These are phyloP conservation scores for Dactylonectria macrodidyma DNA, from an alignment of 2,329 filamentous ascomycete genomes.

Conservation along the genomic window DNA sequence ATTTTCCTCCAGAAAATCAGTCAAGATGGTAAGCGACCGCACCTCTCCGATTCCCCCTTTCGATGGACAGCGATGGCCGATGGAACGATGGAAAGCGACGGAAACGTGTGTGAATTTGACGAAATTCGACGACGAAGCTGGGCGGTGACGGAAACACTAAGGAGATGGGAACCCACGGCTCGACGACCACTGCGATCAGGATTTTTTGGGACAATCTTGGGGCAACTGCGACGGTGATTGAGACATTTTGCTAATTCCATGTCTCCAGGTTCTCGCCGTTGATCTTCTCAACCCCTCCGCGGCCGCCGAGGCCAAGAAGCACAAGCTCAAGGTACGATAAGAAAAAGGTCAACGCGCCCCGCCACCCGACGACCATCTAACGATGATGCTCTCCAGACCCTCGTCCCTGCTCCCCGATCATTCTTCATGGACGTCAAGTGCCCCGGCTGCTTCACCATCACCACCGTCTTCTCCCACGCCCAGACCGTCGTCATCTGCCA, in stretches of 20 bases:
- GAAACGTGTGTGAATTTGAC: constrained; percentile 37
- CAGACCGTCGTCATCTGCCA: constrained; percentile 99
- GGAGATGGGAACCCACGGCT: constrained; percentile 36
- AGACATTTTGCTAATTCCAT: constrained; percentile 62
- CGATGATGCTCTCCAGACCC: constrained; percentile 70
- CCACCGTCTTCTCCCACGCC: constrained; percentile 99
- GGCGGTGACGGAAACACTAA: constrained; percentile 37
- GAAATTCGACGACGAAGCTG: constrained; percentile 35
- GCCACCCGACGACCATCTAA: constrained; percentile 43
- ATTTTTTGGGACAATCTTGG: constrained; percentile 32
- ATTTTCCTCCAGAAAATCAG: constrained; percentile 65
- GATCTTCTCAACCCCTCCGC: constrained; percentile 99
- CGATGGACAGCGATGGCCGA: constrained; percentile 41
- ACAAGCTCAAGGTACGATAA: constrained; percentile 97
- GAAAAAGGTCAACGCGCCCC: constrained; percentile 27
- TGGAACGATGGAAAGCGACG: constrained; percentile 35
- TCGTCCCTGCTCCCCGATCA: constrained; percentile 96
- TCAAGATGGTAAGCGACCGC: constrained; percentile 77
- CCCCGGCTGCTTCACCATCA: constrained; percentile 99
- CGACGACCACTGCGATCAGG: constrained; percentile 27
- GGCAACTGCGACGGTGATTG: constrained; percentile 36
- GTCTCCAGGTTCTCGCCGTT: constrained; percentile 95
- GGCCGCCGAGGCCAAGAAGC: constrained; percentile 98
- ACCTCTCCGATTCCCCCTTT: constrained; percentile 34
- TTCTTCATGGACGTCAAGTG: constrained; percentile 99